These are phyloP conservation scores for Mollisia scopiformis DNA, from an alignment of 2,329 filamentous ascomycete species.

Conservation along the genomic window DNA sequence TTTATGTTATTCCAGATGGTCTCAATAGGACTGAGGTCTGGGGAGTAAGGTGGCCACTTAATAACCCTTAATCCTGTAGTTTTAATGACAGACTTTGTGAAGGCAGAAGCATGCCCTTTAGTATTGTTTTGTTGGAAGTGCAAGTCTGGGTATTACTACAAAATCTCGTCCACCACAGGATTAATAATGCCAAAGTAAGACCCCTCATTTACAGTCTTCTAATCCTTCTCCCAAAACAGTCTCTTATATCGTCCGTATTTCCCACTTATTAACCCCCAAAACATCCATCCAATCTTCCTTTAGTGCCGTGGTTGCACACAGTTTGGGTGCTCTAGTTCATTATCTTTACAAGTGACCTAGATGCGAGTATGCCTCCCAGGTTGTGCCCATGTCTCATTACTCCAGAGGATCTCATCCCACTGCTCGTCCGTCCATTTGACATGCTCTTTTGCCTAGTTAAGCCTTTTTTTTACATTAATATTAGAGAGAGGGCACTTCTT, in stretches of 20 bases:
- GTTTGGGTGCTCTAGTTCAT: constrained; percentile 4
- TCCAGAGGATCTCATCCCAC: constrained; percentile 14
- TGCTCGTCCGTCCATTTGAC: constrained; percentile 11
- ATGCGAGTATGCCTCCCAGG: constrained; percentile 9
- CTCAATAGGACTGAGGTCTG: constrained; percentile 25
- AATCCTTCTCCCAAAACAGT: constrained; percentile 23
- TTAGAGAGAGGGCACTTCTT: constrained; percentile 12
- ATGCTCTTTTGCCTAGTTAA: constrained; percentile 15
- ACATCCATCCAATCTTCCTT: constrained; percentile 25
- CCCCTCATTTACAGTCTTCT: constrained; percentile 16
- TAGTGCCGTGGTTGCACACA: constrained; percentile 14
- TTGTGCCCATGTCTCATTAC: constrained; percentile 15
- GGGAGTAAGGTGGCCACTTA: constrained; percentile 18
- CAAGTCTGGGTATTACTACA: constrained; percentile 14
- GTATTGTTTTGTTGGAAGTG: constrained; percentile 20
- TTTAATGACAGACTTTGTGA: constrained; percentile 16
- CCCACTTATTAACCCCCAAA: too few species aligned
- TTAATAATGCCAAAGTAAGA: constrained; percentile 17
- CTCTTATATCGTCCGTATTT: constrained; percentile 11
- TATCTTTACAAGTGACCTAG: not conserved
- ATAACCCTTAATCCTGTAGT: constrained; percentile 12
- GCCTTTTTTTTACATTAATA: constrained; percentile 2
- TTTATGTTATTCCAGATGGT: constrained; percentile 25
- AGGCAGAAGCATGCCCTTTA: constrained; percentile 8
- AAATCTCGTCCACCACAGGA: constrained; percentile 14